Percentiles rank a stretch among this genome's conserved stretches.
These are phyloP conservation scores for Eutypella sp. DNA, from an alignment of 2,329 filamentous ascomycete genomes.

Conservation along the genomic window DNA sequence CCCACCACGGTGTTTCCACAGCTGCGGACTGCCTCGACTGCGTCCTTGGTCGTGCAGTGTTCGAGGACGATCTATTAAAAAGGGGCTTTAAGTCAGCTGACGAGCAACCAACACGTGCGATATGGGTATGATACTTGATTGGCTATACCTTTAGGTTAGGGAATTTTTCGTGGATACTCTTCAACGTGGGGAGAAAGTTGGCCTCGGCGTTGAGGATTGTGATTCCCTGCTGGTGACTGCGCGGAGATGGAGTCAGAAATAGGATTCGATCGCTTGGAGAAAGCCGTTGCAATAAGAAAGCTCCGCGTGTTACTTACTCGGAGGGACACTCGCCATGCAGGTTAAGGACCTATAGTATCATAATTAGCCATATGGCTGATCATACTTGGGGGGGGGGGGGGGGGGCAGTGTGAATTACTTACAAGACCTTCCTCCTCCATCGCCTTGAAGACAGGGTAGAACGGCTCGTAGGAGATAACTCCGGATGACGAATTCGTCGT, in stretches of 20 bases:
- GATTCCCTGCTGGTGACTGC: constrained; percentile 14
- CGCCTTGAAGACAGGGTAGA: constrained; percentile 58
- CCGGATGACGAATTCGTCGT: constrained; percentile 37
- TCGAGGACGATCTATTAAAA: constrained; percentile 39
- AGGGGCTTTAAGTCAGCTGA: not conserved
- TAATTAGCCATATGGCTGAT: not conserved
- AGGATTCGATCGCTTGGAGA: not conserved
- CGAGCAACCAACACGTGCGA: not conserved
- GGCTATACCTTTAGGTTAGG: constrained; percentile 24
- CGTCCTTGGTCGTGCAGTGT: constrained; percentile 61
- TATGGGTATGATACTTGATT: constrained; percentile 3
- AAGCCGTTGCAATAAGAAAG: not conserved
- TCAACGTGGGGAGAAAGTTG: constrained; percentile 58
- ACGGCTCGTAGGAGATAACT: constrained; percentile 47
- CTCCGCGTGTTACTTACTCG: constrained; percentile 13
- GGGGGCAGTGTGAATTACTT: not conserved
- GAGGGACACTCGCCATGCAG: constrained; percentile 60
- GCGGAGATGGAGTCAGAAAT: not conserved
- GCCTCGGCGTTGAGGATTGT: constrained; percentile 59
- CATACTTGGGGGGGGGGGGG: not conserved
- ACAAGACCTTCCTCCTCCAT: constrained; percentile 60
- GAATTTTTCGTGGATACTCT: constrained; percentile 53
- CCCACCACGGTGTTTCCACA: constrained; percentile 57
- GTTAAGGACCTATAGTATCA: constrained; percentile 44
- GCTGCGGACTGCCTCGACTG: constrained; percentile 53